Evolutionary conservation across 495 filamentous ascomycete genomes (phyloP), one percentile per base, ranked within the genome.

Genomic region (Durotheca rogersii): DNA sequence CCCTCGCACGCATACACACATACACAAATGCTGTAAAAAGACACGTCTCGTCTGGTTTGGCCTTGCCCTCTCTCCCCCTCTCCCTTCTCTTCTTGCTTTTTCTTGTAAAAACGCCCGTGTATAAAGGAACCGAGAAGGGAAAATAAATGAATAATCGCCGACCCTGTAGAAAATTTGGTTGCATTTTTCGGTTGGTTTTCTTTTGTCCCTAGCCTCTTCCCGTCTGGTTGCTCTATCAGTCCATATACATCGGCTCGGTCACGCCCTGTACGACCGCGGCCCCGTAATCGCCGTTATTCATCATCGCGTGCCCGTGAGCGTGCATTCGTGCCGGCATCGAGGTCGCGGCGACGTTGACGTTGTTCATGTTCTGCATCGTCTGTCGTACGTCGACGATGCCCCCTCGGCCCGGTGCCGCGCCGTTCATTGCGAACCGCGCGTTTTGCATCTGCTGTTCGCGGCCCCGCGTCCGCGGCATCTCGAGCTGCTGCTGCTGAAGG

Each of bases 201-300:
- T n/a, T n/a, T n/a, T n/a, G n/a, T n/a, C n/a, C n/a, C n/a, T n/a
- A n/a, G n/a, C 9, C 4, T 27, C 23, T 27, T 4, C 9, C 23
- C 4, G 23, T 27, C 23, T n/a, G 17, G 14, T 18, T 19, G 41
- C 11, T 59, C 36, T 47, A 39, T 64, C 43, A 65, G 32, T 70
- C 67, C 56, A 70, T 65, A 47, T 67, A 72, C 70, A 72, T 72
- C 11, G 64, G 62, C n/a, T 72, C 70, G 44, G 50, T 56, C 49
- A 70, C 62, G 32, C 64, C 64, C 37, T 71, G 66, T 53, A 70
- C n/a, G n/a, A n/a, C 60, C 47, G 55, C 39, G 20, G 54, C 38
- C 47, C 53, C 53, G 47, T 60, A 62, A 44, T 62, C 62, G 19
- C 53, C 59, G 46, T 54, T 62, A 60, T 54, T 62, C 51, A 62